A percentile compares a stretch with the other conserved stretches of the same genome.
These are phyloP conservation scores for Plasmodium yoelii DNA, from an alignment of 169 alveolate genomes.

Conservation along the genomic window DNA sequence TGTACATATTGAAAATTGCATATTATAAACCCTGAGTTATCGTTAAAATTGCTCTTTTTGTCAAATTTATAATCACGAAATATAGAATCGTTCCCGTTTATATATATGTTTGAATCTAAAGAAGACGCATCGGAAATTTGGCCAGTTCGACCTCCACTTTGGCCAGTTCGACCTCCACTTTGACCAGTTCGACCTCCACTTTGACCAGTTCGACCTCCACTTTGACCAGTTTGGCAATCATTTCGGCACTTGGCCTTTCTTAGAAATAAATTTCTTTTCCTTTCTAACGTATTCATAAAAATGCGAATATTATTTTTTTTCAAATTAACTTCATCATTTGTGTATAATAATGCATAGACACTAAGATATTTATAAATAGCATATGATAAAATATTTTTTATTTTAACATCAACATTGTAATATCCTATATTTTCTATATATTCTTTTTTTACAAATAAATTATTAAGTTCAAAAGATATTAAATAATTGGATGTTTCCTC, in stretches of 20 bases:
- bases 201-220: no score
- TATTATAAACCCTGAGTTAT: constrained; percentile 7
- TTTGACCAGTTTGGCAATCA: no score
- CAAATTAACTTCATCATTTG: constrained; percentile 29
- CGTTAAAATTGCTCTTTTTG: background rate
- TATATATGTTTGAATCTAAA: background rate
- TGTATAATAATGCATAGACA: constrained; percentile 35
- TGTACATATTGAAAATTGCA: constrained; percentile 57
- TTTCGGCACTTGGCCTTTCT: background rate
- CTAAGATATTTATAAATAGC: constrained; percentile 41
- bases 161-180: no score
- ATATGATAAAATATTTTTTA: constrained; percentile 20
- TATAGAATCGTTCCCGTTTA: no score
- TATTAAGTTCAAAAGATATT: constrained; percentile 24
- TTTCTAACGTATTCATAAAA: constrained; percentile 27
- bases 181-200: no score
- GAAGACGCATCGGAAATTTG: background rate
- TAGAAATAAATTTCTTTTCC: constrained; percentile 43
- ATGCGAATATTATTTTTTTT: constrained; percentile 30
- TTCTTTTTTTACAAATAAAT: constrained; percentile 18
- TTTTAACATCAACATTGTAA: constrained; percentile 48
- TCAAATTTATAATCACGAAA: background rate
- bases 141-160: no score
- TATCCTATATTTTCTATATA: constrained; percentile 46
- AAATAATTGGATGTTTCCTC: constrained; percentile 40